These are phyloP conservation scores for Pharus latifolius DNA, from an alignment of 176 grass and related monocot genomes.

Conservation along the genomic window DNA sequence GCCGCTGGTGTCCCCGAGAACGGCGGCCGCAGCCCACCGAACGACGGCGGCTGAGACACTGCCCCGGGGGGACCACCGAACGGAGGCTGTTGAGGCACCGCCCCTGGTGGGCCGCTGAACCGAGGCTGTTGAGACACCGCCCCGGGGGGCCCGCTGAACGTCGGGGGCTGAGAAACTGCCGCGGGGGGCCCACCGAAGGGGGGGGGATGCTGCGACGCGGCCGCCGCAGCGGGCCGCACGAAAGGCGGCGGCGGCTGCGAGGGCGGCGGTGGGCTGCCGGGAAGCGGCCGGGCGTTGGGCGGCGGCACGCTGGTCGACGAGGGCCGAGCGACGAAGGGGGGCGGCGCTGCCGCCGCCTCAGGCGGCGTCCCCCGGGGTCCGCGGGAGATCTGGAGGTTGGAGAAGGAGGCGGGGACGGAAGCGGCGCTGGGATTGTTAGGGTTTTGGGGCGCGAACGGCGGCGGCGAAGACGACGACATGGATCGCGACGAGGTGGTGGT, in stretches of 20 bases:
- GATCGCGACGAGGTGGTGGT: not conserved
- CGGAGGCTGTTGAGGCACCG: not conserved
- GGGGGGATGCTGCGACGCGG: not conserved
- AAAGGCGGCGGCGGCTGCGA: not conserved
- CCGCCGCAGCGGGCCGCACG: not conserved
- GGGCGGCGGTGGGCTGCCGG: not conserved
- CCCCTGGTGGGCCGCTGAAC: constrained; percentile 12
- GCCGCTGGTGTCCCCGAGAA: constrained; percentile 21
- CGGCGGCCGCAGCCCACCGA: not conserved
- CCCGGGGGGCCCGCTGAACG: constrained; percentile 2
- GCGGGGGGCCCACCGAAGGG: not conserved
- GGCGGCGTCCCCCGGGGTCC: not conserved
- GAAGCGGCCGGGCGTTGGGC: not conserved
- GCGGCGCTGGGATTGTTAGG: not conserved
- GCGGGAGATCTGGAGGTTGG: constrained; percentile 61
- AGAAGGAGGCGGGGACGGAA: constrained; percentile 18
- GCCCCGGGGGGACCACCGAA: not conserved
- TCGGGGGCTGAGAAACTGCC: not conserved
- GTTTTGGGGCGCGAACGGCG: constrained; percentile 18
- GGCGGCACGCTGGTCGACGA: not conserved
- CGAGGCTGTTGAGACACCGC: not conserved
- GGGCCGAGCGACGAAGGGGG: constrained; percentile 20
- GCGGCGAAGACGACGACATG: not conserved
- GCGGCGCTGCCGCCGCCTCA: constrained; percentile 6
- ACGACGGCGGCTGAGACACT: not conserved